A percentile compares a stretch with the other conserved stretches of the same genome.
phyloP scores from a whole-genome alignment of 768 basidiomycete genomes.

The Tremella yokohamensis region DNA sequence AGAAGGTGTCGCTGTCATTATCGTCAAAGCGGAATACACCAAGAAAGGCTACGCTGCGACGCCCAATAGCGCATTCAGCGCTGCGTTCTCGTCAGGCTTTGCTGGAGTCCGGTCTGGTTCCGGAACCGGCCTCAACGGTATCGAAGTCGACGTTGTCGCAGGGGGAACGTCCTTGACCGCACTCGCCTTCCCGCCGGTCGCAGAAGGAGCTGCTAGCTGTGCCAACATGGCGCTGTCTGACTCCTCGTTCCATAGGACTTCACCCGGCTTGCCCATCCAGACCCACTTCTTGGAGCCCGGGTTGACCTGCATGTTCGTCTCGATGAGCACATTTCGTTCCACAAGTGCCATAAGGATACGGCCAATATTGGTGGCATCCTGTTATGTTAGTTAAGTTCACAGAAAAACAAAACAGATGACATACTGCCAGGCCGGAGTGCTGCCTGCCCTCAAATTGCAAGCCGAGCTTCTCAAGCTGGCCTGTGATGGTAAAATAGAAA shows the following conservation, averaged over 20 bases:
- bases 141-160: no score
- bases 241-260: constrained; percentile 39
- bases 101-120: no score
- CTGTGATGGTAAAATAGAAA: constrained; percentile 59
- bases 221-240: neutral
- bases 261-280: constrained; percentile 47
- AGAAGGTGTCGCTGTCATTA: no score
- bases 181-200: no score
- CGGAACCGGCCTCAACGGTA: no score
- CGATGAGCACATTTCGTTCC: constrained; percentile 62
- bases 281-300: constrained; percentile 27
- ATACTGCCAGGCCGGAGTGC: constrained; percentile 86
- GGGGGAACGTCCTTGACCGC: no score
- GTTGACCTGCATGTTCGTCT: constrained; percentile 59
- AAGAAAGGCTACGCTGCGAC: no score
- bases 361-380: constrained; percentile 89
- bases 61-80: no score
- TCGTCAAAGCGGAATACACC: no score
- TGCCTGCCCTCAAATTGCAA: constrained; percentile 76
- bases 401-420: constrained; percentile 49
- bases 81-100: no score
- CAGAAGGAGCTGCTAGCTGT: no score
- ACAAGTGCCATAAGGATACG: constrained; percentile 78
- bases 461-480: constrained; percentile 70
- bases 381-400: neutral